Percentiles rank a stretch among this genome's conserved stretches.
These are phyloP conservation scores for Hericium coralloides DNA, from an alignment of 768 basidiomycete species.

Conservation along the genomic window DNA sequence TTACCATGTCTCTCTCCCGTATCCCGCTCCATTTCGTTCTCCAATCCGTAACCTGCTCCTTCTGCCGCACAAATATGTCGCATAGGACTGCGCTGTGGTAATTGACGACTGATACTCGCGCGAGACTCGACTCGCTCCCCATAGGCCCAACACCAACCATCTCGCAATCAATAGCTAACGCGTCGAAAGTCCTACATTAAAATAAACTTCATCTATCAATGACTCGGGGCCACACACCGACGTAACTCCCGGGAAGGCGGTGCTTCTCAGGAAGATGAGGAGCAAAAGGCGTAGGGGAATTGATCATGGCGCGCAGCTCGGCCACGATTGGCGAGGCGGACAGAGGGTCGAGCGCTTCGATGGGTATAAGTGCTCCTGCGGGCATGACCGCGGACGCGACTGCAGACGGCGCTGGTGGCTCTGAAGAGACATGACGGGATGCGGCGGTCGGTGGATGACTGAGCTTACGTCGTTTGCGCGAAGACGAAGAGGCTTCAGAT, in stretches of 20 bases:
- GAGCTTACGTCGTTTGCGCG: neutral
- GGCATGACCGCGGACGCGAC: too few relatives aligned
- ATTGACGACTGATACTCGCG: conserved; percentile 86
- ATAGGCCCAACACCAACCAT: conserved; percentile 92
- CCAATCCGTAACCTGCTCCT: conserved; percentile 88
- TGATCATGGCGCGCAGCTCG: conserved; percentile 4
- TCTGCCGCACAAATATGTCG: conserved; percentile 81
- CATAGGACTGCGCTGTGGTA: conserved; percentile 72
- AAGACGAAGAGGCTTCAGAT: neutral
- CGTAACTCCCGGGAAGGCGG: conserved; percentile 48
- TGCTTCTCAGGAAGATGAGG: conserved; percentile 7
- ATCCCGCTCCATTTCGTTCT: conserved; percentile 87
- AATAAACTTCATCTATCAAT: neutral
- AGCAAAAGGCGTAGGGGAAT: conserved; percentile 23
- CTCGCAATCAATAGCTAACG: conserved; percentile 75
- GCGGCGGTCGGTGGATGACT: neutral
- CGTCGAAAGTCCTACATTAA: neutral
- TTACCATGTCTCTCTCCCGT: conserved; percentile 59
- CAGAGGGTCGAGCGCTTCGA: neutral
- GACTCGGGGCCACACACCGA: conserved; percentile 27
- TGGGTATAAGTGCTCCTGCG: too few relatives aligned
- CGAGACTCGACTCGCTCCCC: conserved; percentile 75
- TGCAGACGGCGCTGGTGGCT: neutral
- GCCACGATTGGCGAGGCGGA: neutral
- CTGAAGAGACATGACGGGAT: neutral